Conservation (phyloP, 768 basidiomycete genomes). For the Chalciporus chontae region DNA sequence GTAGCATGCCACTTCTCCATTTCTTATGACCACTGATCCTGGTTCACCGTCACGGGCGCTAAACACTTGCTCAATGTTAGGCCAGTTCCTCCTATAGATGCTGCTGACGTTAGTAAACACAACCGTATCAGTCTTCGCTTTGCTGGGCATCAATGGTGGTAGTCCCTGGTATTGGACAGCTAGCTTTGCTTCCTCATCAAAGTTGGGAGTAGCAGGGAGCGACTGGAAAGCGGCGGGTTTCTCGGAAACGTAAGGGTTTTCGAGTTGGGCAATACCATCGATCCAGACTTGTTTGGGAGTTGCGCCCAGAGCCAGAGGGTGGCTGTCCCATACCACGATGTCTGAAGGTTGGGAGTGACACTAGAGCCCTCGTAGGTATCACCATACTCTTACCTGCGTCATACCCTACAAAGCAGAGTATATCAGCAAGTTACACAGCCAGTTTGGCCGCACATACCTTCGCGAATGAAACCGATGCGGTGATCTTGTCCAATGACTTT, state of each 20-base stretch:
- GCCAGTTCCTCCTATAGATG: slow-evolving; percentile 40
- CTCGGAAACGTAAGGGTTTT: slow-evolving; percentile 39
- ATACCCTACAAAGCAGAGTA: slow-evolving; percentile 42
- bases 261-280: slow-evolving; percentile 75
- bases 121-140: slow-evolving; percentile 37
- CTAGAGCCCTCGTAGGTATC: neutral
- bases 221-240: slow-evolving; percentile 57
- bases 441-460: slow-evolving; percentile 34
- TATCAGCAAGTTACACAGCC: neutral
- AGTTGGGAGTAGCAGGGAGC: slow-evolving; percentile 55
- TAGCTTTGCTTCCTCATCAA: slow-evolving; percentile 57
- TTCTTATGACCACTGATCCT: slow-evolving; percentile 46
- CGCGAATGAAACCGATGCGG: slow-evolving; percentile 61
- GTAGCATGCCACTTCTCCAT: slow-evolving; percentile 54
- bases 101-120: slow-evolving; percentile 64
- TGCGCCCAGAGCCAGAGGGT: slow-evolving; percentile 74
- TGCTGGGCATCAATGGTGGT: slow-evolving; percentile 54
- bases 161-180: slow-evolving; percentile 66
- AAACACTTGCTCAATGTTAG: slow-evolving; percentile 20
- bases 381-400: slow-evolving; percentile 52
- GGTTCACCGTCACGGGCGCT: slow-evolving; percentile 7
- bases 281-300: slow-evolving; percentile 81
- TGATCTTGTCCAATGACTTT: slow-evolving; percentile 69
- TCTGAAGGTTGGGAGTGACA: slow-evolving; percentile 36
- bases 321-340: slow-evolving; percentile 72